Evolutionary conservation across 192 early-diverging fungal species (phyloP).

Genomic region (Coemansia sp.): DNA sequence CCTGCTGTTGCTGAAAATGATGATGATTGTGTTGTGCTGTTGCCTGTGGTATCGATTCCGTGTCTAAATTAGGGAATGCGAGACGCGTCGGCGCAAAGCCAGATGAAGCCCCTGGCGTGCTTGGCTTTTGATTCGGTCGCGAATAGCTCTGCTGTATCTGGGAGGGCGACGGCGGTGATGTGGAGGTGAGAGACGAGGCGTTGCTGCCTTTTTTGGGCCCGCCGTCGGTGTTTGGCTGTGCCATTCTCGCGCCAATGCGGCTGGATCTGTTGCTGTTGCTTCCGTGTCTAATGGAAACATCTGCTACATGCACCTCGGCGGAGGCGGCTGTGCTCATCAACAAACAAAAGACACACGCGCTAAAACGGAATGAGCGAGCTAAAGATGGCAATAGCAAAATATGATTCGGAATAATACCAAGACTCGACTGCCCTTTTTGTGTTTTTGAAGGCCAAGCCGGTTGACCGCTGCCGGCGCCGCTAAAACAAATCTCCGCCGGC

Average conservation of each 20-base stretch:
- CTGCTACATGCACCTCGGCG: slow-evolving; percentile 35
- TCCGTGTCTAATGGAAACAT: slow-evolving; percentile 31
- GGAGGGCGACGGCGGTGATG: slow-evolving; percentile 6
- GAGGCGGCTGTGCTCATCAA: slow-evolving; percentile 50
- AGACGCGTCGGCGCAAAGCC: not conserved
- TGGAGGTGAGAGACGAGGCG: slow-evolving; percentile 13
- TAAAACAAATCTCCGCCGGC: not conserved
- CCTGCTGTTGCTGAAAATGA: slow-evolving; percentile 5
- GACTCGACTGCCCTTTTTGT: not conserved
- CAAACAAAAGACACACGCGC: slow-evolving; percentile 1
- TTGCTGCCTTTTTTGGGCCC: slow-evolving; percentile 6
- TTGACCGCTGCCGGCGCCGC: not conserved
- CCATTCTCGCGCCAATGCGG: slow-evolving; percentile 10
- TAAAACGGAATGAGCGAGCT: not conserved
- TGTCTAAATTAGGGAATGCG: slow-evolving; percentile 25
- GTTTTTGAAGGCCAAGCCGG: not conserved
- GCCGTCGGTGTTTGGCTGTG: not conserved
- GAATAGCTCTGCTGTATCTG: slow-evolving; percentile 4
- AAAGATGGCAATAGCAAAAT: not conserved
- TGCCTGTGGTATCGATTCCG: slow-evolving; percentile 16
- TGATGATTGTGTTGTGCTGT: slow-evolving; percentile 4
- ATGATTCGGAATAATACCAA: not conserved
- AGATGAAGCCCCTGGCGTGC: not conserved
- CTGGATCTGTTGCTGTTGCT: slow-evolving; percentile 15
- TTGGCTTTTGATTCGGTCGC: not conserved